These are phyloP conservation scores for Saccharum hybrid DNA, from an alignment of 202 grass and related monocot species.

Conservation along the genomic window DNA sequence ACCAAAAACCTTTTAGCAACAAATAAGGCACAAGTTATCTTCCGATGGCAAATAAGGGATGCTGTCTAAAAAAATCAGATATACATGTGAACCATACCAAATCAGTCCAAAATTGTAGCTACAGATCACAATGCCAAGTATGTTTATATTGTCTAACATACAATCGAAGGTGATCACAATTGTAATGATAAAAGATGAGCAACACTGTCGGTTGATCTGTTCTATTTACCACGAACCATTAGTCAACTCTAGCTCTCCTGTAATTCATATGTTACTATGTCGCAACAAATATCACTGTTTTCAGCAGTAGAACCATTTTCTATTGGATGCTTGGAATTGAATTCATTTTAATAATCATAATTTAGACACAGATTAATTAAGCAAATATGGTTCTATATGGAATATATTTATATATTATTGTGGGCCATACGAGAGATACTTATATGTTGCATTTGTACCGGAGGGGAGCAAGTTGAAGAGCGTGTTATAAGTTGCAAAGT, in stretches of 20 bases:
- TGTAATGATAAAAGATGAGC: slow-evolving; percentile 1
- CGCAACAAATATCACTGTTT: slow-evolving; percentile 17
- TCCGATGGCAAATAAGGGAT: not conserved
- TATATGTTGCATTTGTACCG: no score
- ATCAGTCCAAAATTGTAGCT: slow-evolving; percentile 1
- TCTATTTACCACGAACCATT: slow-evolving; percentile 6
- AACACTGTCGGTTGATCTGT: slow-evolving; percentile 10
- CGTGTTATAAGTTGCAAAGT: no score
- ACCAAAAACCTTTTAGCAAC: not conserved
- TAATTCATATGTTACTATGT: slow-evolving; percentile 26
- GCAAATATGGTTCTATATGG: no score
- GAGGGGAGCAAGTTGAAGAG: no score
- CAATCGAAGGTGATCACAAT: not conserved
- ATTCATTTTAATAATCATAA: no score
- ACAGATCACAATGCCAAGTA: slow-evolving; percentile 15
- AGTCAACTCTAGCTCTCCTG: slow-evolving; percentile 15
- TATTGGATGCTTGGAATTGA: no score
- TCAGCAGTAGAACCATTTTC: slow-evolving; percentile 2
- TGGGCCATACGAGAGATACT: no score
- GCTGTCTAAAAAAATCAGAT: not conserved
- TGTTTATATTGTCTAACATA: not conserved
- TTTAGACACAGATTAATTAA: no score
- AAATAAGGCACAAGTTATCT: not conserved
- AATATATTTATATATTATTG: no score
- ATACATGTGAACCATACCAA: slow-evolving; percentile 8